Conservation (phyloP, 2,329 filamentous ascomycete genomes). For the Reticulascus tulasneorum region DNA sequence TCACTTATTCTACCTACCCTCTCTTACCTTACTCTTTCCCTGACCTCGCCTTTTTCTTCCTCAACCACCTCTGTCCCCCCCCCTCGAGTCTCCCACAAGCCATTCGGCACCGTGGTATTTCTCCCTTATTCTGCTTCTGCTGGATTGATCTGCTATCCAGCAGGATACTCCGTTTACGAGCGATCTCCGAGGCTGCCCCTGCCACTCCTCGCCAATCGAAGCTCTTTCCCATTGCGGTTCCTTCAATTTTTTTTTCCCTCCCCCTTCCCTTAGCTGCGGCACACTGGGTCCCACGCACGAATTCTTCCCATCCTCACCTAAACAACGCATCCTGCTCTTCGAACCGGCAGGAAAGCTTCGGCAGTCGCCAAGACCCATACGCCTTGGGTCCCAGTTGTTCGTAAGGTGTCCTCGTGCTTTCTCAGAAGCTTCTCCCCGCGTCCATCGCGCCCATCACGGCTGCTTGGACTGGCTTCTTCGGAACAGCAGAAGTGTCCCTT, state of each 20-base stretch:
- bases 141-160: slow-evolving; percentile 2
- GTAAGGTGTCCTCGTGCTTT: slow-evolving; percentile 3
- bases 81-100: slow-evolving; percentile 9
- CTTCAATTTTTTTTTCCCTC: slow-evolving; percentile 6
- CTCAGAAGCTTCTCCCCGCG: slow-evolving; percentile 6
- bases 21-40: slow-evolving; percentile 5
- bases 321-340: no score
- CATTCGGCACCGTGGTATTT: slow-evolving; percentile 4
- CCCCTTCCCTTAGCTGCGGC: neutral
- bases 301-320: no score
- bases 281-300: no score
- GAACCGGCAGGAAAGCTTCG: no score
- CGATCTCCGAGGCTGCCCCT: slow-evolving; percentile 6
- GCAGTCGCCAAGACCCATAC: no score
- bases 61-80: slow-evolving; percentile 1
- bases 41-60: slow-evolving; percentile 6
- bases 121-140: slow-evolving; percentile 4
- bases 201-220: slow-evolving; percentile 12
- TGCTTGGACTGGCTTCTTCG: slow-evolving; percentile 2
- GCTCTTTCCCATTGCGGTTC: slow-evolving; percentile 12
- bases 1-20: slow-evolving; percentile 15
- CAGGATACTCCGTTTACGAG: slow-evolving; percentile 2
- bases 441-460: neutral
- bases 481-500: slow-evolving; percentile 1
- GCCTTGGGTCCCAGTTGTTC: no score